Evolutionary conservation across 257 asterid species (phyloP).

Genomic region (Cordia subcordata): DNA sequence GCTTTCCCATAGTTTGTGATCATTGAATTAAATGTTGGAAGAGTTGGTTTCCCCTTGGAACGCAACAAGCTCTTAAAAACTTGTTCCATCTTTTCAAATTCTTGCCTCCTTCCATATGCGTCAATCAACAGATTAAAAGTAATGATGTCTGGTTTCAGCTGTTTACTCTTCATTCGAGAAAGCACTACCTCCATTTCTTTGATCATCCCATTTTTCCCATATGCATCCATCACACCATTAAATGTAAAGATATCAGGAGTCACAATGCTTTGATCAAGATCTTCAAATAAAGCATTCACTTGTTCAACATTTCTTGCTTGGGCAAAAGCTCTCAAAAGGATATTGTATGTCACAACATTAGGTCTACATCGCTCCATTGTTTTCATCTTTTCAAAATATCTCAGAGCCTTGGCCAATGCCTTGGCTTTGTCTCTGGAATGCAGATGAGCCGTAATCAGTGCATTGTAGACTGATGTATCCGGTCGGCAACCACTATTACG

Average conservation of each 20-base stretch:
- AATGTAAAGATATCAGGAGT: conserved; percentile 81
- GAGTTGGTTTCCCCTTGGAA: conserved; percentile 81
- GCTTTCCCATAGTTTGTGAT: conserved; percentile 93
- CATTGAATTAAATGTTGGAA: conserved; percentile 89
- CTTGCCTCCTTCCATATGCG: conserved; percentile 87
- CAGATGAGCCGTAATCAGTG: conserved; percentile 88
- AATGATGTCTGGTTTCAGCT: conserved; percentile 74
- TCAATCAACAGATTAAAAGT: conserved; percentile 81
- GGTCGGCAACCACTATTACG: conserved; percentile 93
- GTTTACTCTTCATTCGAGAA: conserved; percentile 65
- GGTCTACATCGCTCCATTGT: conserved; percentile 78
- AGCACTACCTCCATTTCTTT: conserved; percentile 81
- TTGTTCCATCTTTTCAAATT: conserved; percentile 92
- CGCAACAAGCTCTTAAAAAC: conserved; percentile 70
- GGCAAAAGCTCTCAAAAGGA: conserved; percentile 86
- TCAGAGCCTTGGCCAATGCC: conserved; percentile 73
- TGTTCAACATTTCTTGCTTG: conserved; percentile 63
- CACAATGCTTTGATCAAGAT: conserved; percentile 59
- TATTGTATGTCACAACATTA: conserved; percentile 81
- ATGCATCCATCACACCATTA: conserved; percentile 96
- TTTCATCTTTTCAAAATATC: conserved; percentile 86
- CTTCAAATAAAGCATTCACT: conserved; percentile 65
- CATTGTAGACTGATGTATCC: conserved; percentile 88
- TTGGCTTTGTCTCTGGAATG: conserved; percentile 76
- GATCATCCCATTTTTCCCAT: conserved; percentile 87